phyloP scores from a whole-genome alignment of 139 green algal species.

The Ostreobium quekettii region DNA sequence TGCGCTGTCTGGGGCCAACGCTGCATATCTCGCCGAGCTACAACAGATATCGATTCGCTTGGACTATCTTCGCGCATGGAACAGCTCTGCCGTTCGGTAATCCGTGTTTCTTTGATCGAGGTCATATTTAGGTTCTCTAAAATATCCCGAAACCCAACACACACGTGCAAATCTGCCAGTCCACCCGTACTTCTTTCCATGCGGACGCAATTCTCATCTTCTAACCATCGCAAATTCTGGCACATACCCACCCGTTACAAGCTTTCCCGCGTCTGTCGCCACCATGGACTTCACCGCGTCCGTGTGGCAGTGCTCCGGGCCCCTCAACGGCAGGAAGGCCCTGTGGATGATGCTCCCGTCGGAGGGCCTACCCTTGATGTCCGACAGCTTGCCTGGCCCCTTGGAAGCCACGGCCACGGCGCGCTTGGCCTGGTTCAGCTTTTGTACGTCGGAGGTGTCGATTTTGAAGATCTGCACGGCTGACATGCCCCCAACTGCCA shows the following conservation, averaged over 20 bases:
- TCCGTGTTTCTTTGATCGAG: no score
- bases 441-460: neutral
- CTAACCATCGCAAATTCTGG: neutral
- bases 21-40: no score
- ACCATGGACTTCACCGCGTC: slow-evolving; percentile 58
- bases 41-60: no score
- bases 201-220: no score
- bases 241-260: slow-evolving; percentile 48
- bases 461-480: slow-evolving; percentile 44
- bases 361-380: neutral
- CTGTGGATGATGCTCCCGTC: slow-evolving; percentile 7
- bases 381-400: neutral
- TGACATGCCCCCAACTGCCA: slow-evolving; percentile 44
- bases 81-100: no score
- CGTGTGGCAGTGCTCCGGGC: slow-evolving; percentile 32
- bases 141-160: no score
- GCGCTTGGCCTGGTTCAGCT: neutral
- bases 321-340: slow-evolving; percentile 34
- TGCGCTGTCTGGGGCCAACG: no score
- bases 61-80: no score
- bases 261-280: slow-evolving; percentile 51
- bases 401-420: neutral
- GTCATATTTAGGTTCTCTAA: no score
- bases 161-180: no score
- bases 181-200: no score